Conservation (phyloP, 345 rosid genomes). For the Draba incana region DNA sequence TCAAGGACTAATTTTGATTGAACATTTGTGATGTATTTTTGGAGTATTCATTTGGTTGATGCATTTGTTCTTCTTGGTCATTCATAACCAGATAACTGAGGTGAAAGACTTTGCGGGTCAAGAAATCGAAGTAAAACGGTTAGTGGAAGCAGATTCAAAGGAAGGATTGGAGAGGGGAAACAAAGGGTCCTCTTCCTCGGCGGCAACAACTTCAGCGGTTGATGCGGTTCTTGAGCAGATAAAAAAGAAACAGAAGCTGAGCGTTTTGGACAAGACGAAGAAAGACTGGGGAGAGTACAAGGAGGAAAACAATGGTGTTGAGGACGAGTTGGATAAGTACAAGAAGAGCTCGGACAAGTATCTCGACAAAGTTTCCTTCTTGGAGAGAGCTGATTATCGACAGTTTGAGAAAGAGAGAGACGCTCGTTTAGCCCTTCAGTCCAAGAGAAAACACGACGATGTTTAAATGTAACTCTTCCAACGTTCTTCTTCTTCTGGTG, state of each 20-base stretch:
- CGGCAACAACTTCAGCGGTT: slow-evolving; percentile 65
- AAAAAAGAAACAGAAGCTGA: slow-evolving; percentile 87
- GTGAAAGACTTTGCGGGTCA: slow-evolving; percentile 87
- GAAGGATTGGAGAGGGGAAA: slow-evolving; percentile 69
- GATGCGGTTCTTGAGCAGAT: slow-evolving; percentile 92
- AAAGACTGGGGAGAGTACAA: slow-evolving; percentile 98
- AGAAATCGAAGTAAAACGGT: slow-evolving; percentile 71
- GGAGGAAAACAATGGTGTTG: slow-evolving; percentile 80
- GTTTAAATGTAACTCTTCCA: slow-evolving; percentile 19
- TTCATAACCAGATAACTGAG: slow-evolving; percentile 63
- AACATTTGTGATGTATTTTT: not conserved
- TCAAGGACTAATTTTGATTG: not conserved
- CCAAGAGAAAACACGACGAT: slow-evolving; percentile 40
- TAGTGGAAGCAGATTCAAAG: slow-evolving; percentile 75
- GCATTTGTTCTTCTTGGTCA: not conserved
- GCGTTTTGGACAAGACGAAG: slow-evolving; percentile 90
- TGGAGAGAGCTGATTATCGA: slow-evolving; percentile 80
- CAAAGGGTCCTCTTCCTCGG: slow-evolving; percentile 30
- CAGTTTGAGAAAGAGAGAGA: slow-evolving; percentile 98
- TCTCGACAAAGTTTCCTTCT: slow-evolving; percentile 79
- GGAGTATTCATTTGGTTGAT: not conserved
- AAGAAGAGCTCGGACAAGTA: slow-evolving; percentile 96
- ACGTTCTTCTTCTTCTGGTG: not conserved
- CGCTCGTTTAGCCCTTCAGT: slow-evolving; percentile 76
- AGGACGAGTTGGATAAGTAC: slow-evolving; percentile 84